phyloP scores from a whole-genome alignment of 805 yeast species.

The Spathaspora sp. region DNA sequence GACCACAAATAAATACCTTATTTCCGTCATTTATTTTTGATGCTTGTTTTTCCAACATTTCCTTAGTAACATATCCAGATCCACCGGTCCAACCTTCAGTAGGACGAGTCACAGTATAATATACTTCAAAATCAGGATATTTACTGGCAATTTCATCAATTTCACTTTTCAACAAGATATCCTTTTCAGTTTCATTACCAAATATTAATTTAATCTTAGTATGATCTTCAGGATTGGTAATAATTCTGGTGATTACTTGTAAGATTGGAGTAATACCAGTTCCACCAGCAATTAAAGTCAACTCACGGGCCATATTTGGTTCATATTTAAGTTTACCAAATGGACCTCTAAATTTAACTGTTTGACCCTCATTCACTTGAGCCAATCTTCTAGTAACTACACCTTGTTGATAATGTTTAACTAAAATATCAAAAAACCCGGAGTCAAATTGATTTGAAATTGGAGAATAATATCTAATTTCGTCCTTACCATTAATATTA shows the following conservation, averaged over 20 bases:
- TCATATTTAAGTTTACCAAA: conserved; percentile 66
- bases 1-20: conserved; percentile 71
- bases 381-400: conserved; percentile 68
- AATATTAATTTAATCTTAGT: conserved; percentile 61
- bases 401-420: conserved; percentile 74
- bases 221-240: conserved; percentile 63
- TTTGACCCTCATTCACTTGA: conserved; percentile 56
- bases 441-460: conserved; percentile 65
- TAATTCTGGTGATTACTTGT: conserved; percentile 69
- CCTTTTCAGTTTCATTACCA: conserved; percentile 76
- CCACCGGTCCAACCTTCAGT: conserved; percentile 56
- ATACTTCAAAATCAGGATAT: conserved; percentile 60
- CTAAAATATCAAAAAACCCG: conserved; percentile 74
- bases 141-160: conserved; percentile 63
- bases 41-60: conserved; percentile 49
- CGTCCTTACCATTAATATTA: conserved; percentile 46
- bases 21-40: conserved; percentile 49
- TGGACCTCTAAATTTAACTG: conserved; percentile 73
- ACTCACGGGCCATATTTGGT: conserved; percentile 55
- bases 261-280: conserved; percentile 88
- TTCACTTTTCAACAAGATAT: conserved; percentile 68
- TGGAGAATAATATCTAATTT: conserved; percentile 70
- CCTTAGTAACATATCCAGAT: conserved; percentile 57
- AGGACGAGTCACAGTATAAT: conserved; percentile 52
- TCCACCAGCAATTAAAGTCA: conserved; percentile 79